Percentiles rank a stretch among this genome's conserved stretches.
phyloP scores from a whole-genome alignment of 108 stramenopile genomes.

The Cyclotella kingstonii region DNA sequence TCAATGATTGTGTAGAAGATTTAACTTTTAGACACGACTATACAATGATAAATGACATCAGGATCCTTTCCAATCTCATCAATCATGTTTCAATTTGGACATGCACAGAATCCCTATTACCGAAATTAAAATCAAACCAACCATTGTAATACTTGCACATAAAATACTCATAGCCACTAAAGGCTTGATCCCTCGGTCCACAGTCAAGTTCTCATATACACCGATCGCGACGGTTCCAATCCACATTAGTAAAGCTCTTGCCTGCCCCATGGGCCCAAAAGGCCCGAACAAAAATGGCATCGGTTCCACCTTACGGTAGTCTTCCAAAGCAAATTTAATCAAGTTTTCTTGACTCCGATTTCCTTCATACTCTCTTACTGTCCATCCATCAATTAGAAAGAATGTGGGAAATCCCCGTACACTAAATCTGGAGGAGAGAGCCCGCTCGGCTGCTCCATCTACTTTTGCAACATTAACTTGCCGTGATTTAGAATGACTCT shows the following conservation, averaged over 20 bases:
- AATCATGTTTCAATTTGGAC: slow-evolving; percentile 44
- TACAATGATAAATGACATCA: not conserved
- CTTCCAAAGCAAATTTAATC: slow-evolving; percentile 58
- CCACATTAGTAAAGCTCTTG: slow-evolving; percentile 56
- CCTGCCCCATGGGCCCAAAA: slow-evolving; percentile 75
- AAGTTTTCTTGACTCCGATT: slow-evolving; percentile 50
- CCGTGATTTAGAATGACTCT: slow-evolving; percentile 10
- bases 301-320: slow-evolving; percentile 35
- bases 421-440: slow-evolving; percentile 62
- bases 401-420: slow-evolving; percentile 78
- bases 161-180: slow-evolving; percentile 31
- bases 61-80: slow-evolving; percentile 4
- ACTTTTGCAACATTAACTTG: slow-evolving; percentile 80
- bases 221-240: slow-evolving; percentile 45
- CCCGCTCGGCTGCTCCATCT: slow-evolving; percentile 66
- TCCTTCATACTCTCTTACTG: slow-evolving; percentile 67
- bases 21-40: not conserved
- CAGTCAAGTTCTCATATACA: slow-evolving; percentile 45
- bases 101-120: slow-evolving; percentile 36
- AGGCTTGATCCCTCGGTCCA: slow-evolving; percentile 35
- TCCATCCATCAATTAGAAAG: slow-evolving; percentile 71
- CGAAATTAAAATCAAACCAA: slow-evolving; percentile 32
- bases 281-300: slow-evolving; percentile 48
- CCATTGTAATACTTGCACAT: slow-evolving; percentile 14
- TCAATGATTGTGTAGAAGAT: no score